phyloP scores from a whole-genome alignment of 768 basidiomycete species.

The Tubosaeta brunneosetosa region DNA sequence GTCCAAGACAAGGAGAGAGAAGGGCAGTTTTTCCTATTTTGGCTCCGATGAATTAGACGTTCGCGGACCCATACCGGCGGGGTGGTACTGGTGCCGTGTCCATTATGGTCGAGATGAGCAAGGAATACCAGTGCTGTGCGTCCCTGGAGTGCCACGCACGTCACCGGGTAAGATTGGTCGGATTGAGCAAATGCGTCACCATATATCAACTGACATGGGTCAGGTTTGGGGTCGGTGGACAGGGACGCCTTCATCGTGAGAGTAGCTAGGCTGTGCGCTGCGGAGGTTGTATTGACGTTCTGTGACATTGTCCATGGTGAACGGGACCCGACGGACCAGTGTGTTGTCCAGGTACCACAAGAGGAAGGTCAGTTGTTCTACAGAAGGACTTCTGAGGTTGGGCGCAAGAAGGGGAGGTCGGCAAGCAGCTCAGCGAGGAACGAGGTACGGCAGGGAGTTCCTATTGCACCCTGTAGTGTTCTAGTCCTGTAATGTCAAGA shows the following conservation, averaged over 20 bases:
- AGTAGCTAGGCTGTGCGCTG: background rate
- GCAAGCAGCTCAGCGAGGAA: background rate
- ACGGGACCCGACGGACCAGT: background rate
- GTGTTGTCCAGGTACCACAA: background rate
- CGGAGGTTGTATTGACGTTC: background rate
- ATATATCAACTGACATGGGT: background rate
- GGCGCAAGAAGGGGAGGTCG: background rate
- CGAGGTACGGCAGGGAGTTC: background rate
- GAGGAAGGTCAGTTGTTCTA: background rate
- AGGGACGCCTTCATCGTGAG: slow-evolving; percentile 1
- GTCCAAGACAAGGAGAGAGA: background rate
- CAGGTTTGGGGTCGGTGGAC: no score
- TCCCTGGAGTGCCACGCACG: background rate
- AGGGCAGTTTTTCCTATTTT: background rate
- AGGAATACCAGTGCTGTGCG: background rate
- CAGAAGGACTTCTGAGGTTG: background rate
- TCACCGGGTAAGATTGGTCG: background rate
- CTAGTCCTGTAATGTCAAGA: background rate
- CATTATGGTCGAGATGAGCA: background rate
- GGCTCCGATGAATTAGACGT: background rate
- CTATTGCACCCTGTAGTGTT: background rate
- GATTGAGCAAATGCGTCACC: background rate
- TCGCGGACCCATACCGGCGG: slow-evolving; percentile 4
- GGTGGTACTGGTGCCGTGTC: background rate
- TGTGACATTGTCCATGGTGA: background rate